Evolutionary conservation across 2,329 filamentous ascomycete genomes (phyloP).

Genomic region (Apiospora rasikravindrae): DNA sequence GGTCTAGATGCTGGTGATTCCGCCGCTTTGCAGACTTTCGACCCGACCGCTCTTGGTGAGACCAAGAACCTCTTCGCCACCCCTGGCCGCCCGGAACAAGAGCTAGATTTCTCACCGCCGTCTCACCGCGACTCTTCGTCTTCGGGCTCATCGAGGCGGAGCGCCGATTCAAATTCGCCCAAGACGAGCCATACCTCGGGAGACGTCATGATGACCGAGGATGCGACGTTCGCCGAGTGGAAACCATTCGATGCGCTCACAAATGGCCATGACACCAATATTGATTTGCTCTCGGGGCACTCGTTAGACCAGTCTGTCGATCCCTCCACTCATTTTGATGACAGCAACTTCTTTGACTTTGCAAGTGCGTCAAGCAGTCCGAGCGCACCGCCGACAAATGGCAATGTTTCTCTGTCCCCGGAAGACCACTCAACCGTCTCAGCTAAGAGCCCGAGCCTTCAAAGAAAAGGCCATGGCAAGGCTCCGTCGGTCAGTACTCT

Average conservation of each 20-base stretch:
- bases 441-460: conserved; percentile 29
- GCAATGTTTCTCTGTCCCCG: conserved; percentile 25
- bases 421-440: conserved; percentile 16
- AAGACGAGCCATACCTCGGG: conserved; percentile 36
- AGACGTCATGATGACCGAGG: conserved; percentile 35
- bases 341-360: conserved; percentile 60
- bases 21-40: conserved; percentile 21
- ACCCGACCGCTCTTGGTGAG: conserved; percentile 26
- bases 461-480: conserved; percentile 34
- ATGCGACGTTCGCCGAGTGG: conserved; percentile 21
- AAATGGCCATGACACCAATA: conserved; percentile 27
- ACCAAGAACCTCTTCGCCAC: conserved; percentile 28
- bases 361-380: conserved; percentile 64
- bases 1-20: conserved; percentile 17
- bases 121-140: conserved; percentile 40
- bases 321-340: conserved; percentile 35
- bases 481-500: conserved; percentile 34
- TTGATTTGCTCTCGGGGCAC: conserved; percentile 29
- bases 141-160: conserved; percentile 36
- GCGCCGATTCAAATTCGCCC: conserved; percentile 34
- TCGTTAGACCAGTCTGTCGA: conserved; percentile 31
- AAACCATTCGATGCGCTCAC: conserved; percentile 19
- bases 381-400: conserved; percentile 38
- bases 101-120: conserved; percentile 25
- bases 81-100: conserved; percentile 24